A percentile compares a stretch with the other conserved stretches of the same genome.
Evolutionary conservation across 352 stramenopile genomes (phyloP).

Genomic region (Stramenopiles sp.): DNA sequence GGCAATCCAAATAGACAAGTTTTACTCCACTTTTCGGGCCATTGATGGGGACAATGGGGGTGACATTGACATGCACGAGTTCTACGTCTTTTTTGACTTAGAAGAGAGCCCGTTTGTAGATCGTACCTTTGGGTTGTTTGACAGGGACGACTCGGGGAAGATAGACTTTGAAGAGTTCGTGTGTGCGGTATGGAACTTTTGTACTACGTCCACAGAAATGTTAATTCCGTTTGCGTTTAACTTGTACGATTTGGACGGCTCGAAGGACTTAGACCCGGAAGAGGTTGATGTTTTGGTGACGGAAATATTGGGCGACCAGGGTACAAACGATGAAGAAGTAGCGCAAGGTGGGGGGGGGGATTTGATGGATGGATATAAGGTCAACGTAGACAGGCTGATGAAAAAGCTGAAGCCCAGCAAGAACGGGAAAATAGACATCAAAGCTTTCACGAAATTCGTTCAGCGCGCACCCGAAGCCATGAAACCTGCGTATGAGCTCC

Average conservation of each 20-base stretch:
- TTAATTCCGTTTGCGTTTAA: neutral
- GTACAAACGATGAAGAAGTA: neutral
- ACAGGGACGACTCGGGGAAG: neutral
- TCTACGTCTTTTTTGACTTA: slow-evolving; percentile 7
- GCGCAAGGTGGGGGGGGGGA: neutral
- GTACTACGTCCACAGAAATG: neutral
- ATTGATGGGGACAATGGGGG: neutral
- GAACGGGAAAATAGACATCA: neutral
- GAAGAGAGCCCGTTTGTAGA: neutral
- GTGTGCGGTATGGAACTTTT: neutral
- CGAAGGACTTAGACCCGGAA: neutral
- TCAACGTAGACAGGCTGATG: neutral
- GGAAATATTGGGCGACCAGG: neutral
- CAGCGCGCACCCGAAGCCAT: neutral
- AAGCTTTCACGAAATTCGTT: neutral
- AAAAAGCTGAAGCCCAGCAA: neutral
- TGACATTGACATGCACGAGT: slow-evolving; percentile 6
- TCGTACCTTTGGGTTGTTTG: neutral
- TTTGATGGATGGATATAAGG: neutral
- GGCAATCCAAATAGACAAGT: neutral
- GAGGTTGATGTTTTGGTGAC: neutral
- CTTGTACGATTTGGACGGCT: neutral
- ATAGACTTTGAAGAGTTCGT: slow-evolving; percentile 5
- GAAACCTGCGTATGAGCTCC: neutral
- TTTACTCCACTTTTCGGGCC: neutral